A percentile compares a stretch with the other conserved stretches of the same genome.
Conservation (phyloP, 1,284 basidiomycete genomes). For the Hymenochaete sp. region DNA sequence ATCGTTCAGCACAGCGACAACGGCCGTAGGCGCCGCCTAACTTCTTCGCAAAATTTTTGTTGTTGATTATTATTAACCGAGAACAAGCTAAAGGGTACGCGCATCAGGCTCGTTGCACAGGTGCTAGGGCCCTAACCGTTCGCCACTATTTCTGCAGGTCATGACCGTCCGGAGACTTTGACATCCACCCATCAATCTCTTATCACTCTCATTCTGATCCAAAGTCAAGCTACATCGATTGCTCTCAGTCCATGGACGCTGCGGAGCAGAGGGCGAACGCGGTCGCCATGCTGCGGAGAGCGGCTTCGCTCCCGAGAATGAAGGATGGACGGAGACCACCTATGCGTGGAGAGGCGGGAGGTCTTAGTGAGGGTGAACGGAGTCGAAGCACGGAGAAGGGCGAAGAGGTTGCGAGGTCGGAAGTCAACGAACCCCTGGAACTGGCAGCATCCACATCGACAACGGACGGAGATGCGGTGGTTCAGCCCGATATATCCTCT, state of each 20-base stretch:
- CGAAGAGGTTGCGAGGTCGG: conserved; percentile 21
- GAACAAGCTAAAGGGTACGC: no score
- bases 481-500: neutral
- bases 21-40: no score
- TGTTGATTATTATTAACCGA: no score
- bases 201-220: no score
- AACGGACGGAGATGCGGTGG: conserved; percentile 17
- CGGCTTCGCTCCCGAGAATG: conserved; percentile 80
- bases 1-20: no score
- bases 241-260: conserved; percentile 40
- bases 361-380: conserved; percentile 66
- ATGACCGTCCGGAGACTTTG: no score
- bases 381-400: conserved; percentile 29
- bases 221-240: no score
- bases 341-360: conserved; percentile 64
- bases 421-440: conserved; percentile 23
- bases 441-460: conserved; percentile 5
- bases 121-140: no score
- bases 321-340: conserved; percentile 78
- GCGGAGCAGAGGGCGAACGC: conserved; percentile 71
- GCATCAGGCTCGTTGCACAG: no score
- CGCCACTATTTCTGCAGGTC: no score
- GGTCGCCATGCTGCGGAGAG: conserved; percentile 83
- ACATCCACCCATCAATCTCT: no score
- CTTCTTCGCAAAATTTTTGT: no score